Evolutionary conservation across 169 alveolate species (phyloP), one percentile per base, ranked within the genome.

Genomic region (Eimeria necatrix): DNA sequence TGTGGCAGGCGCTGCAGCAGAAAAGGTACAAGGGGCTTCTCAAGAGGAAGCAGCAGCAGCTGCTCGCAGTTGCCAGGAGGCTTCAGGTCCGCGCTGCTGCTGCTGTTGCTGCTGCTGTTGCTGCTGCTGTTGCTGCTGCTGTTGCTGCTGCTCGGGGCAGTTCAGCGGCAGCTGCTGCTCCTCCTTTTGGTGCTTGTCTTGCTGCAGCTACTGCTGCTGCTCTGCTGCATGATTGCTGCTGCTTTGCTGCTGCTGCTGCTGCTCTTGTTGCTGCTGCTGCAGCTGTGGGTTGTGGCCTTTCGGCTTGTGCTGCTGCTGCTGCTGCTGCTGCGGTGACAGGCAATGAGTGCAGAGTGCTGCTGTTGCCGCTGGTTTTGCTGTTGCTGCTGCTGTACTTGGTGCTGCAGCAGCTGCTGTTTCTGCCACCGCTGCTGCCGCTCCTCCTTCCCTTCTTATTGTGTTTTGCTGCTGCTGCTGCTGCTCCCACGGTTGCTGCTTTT

Each of bases 1-100:
- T 41, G 16, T 76, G 87, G 87, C 6, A 8, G 61, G 87, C 87
- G 56, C 87, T 76, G 56, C 87, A 76, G 61, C 56, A 48, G 16
- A 20, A 60, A 46, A 18, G 87, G 24, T 76, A 76, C 22, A 76
- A 32, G 10, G 87, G 87, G 7, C 5, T 76, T 10, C 56, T 76
- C 24, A 76, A 48, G 32, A 5, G 87, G 24, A 32, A 76, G 32
- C 61, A 41, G 6, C 32, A 48, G 24, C 64, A 32, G 8, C 22
- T 60, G 10, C 87, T n/a, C 8, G 59, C 87, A 6, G 41, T 76
- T 46, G 87, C 87, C 4, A 56, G 87, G 5, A 76, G 61, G 87
- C 87, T 76, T 4, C 53, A 76, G 61, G 87, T 76, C 64, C 49
- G 85, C 4, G 26, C 64, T 32, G 83, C 83, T 71, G 83, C 53